phyloP scores from a whole-genome alignment of 2,329 filamentous ascomycete genomes.

The Aspergillus glaucus region DNA sequence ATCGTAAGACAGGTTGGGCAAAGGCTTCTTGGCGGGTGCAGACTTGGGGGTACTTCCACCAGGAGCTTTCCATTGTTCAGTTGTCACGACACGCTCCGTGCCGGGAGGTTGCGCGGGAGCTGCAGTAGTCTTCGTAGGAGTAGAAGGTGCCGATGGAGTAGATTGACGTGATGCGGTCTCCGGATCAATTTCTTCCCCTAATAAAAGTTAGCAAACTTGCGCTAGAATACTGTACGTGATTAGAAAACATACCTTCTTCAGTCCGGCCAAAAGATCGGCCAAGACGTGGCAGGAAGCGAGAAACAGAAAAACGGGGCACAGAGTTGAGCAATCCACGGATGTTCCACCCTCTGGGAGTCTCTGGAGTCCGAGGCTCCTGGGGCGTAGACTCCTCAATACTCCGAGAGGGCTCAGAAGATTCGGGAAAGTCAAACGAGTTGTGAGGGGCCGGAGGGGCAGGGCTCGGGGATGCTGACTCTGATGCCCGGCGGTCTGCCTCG shows the following conservation, averaged over 20 bases:
- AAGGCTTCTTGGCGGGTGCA: constrained; percentile 9
- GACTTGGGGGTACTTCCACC: neutral
- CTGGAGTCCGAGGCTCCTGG: constrained; percentile 15
- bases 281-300: constrained; percentile 18
- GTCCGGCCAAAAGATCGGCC: constrained; percentile 10
- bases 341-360: constrained; percentile 22
- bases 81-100: too few relatives aligned
- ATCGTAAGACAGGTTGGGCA: constrained; percentile 18
- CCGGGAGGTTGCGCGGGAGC: too few relatives aligned
- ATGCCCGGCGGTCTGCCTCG: constrained; percentile 19
- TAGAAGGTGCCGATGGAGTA: neutral
- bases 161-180: neutral
- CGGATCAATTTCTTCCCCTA: neutral
- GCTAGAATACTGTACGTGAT: neutral
- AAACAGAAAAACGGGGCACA: constrained; percentile 24
- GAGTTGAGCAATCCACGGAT: constrained; percentile 25
- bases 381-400: neutral
- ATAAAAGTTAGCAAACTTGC: neutral
- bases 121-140: too few relatives aligned
- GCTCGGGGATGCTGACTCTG: constrained; percentile 3
- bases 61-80: neutral
- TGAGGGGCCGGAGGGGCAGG: constrained; percentile 8
- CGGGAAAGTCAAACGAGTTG: constrained; percentile 4
- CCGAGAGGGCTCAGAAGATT: neutral
- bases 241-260: constrained; percentile 10